Base-by-base conservation (phyloP, 306 rosid species). In the Prosopis cineraria region DNA sequence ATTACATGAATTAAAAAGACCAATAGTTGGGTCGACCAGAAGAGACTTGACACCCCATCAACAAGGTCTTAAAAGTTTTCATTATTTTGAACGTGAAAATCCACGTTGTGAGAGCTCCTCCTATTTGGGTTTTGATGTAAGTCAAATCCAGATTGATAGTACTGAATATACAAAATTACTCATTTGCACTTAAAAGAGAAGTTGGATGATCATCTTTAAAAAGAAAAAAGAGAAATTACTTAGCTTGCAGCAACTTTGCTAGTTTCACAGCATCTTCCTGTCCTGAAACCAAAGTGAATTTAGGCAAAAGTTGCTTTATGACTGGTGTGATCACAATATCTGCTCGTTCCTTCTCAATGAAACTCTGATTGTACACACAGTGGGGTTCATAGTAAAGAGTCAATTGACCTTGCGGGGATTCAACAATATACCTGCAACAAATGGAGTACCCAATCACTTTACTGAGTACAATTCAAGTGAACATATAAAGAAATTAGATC, bases 201-300 rank as follows among this genome's bases (percentile, higher is more conserved):
- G 31, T 67, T 22, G 12, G 39, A 58, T 30, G 48, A 45, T 47
- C 30, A 37, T 43, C 43, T 80, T 50, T 19, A 8, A 20, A 70
- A 27, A 0, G 4, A 24, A 24, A 69, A 52, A n/a, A n/a, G n/a
- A n/a, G n/a, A n/a, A 3, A 25, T 37, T 89, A 94, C 98, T 83
- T 94, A 84, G 97, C 93, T 68, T 84, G 82, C 60, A 94, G 90
- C 48, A 90, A 81, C 90, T 91, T 94, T 72, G 93, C 97, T 72
- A 94, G 92, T 79, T 80, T 85, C 78, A 92, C 93, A 22, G 98
- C 98, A 87, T 92, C 98, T 86, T 92, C 98, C 84, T 94, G 97
- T 70, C 98, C 97, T 0, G 93, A 90, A 76, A 94, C 98, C 90
- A 92, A 82, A 62, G 95, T 90, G 82, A 94, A 89, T n/a, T 75